These are phyloP conservation scores for Radiomyces spectabilis DNA, from an alignment of 192 early-diverging fungal species.

Conservation along the genomic window DNA sequence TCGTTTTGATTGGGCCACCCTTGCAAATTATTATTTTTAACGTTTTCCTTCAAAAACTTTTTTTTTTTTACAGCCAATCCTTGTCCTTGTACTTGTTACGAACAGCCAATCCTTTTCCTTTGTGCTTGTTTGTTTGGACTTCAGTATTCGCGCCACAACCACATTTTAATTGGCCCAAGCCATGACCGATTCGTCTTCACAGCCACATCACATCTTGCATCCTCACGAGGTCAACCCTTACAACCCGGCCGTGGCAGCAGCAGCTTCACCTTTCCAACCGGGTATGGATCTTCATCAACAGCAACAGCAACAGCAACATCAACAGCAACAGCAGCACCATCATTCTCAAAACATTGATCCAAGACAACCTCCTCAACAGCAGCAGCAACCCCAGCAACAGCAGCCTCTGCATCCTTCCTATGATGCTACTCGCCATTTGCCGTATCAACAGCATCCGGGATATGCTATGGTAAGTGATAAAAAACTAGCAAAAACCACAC, in stretches of 20 bases:
- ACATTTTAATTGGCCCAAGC: conserved; percentile 7
- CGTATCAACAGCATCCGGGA: conserved; percentile 21
- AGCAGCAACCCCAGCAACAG: conserved; percentile 6
- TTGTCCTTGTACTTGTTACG: not conserved
- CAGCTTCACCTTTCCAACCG: not conserved
- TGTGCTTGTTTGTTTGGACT: conserved; percentile 1
- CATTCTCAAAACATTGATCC: too few species aligned
- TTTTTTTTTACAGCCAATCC: conserved; percentile 10
- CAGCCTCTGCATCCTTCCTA: too few species aligned
- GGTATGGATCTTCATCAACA: not conserved
- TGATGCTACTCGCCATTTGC: too few species aligned
- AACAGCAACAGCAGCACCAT: too few species aligned
- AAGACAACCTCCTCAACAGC: conserved; percentile 3
- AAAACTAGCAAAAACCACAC: not conserved
- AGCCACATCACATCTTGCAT: conserved; percentile 12
- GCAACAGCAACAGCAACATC: not conserved
- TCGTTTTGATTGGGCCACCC: too few species aligned
- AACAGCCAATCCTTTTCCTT: conserved; percentile 10
- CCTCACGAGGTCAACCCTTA: conserved; percentile 1
- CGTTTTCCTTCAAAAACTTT: too few species aligned
- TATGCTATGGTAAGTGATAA: conserved; percentile 14
- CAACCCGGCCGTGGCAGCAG: too few species aligned
- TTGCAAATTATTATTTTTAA: too few species aligned
- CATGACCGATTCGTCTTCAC: conserved; percentile 13
- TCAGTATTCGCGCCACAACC: conserved; percentile 5